Base-by-base conservation (phyloP, 345 rosid species). In the Turnera subulata region DNA sequence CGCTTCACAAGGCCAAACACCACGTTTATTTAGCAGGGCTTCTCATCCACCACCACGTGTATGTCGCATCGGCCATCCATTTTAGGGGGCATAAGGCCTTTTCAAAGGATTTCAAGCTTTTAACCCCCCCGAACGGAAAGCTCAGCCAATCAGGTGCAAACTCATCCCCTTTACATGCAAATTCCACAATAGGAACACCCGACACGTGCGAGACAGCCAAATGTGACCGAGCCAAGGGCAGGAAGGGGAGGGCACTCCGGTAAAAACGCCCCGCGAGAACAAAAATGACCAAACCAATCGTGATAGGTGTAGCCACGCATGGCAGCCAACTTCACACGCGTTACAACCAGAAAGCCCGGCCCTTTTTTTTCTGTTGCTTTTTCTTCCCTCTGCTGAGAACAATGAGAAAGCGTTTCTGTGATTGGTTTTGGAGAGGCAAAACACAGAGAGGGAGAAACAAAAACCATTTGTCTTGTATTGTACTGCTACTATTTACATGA, bases 301-400 rank as follows among this genome's bases (percentile, higher is more conserved):
- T 39, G 84, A 82, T 84, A 81, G 88, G 88, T 91, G 91, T 84
- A 69, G 66, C 68, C 94, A 79, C 86, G 96, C 97, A 85, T 84
- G 91, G 79, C 63, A 64, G 58, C 73, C 81, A 70, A 56, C 53
- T 23, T 65, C 82, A 82, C 93, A 84, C 91, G 83, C 84, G 96
- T 76, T 80, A 26, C 46, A 24, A 40, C 43, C 68, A 43, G 44
- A 59, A 45, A 33, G 47, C 22, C 16, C n/a, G n/a, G n/a, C n/a
- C n/a, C n/a, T n/a, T n/a, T n/a, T n/a, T 43, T 55, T 46, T 55
- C 57, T 54, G 78, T 80, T 80, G 85, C 86, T 65, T 39, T n/a
- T 29, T 8, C 35, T 29, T 29, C 8, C 8, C 35, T 29, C 35
- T 4, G 8, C 35, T 3, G 35, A 29, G 5, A 29, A 29, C 5